Evolutionary conservation across 352 stramenopile species (phyloP).

Genomic region (Phytophthora podocarpi): DNA sequence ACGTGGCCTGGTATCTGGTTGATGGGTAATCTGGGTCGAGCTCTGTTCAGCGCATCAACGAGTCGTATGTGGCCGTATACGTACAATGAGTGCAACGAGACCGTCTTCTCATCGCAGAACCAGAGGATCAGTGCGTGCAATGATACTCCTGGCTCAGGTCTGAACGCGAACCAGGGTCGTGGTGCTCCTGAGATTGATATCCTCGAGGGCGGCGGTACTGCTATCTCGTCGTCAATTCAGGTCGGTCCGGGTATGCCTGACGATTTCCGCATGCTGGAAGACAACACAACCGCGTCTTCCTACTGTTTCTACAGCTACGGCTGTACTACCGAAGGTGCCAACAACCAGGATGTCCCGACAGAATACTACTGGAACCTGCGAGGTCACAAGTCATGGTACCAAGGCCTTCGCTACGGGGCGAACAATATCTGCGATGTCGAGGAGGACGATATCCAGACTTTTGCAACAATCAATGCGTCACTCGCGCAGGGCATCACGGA

Average conservation of each 20-base stretch:
- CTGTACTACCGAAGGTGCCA: constrained; percentile 54
- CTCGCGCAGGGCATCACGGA: constrained; percentile 50
- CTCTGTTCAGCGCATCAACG: constrained; percentile 94
- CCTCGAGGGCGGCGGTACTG: constrained; percentile 85
- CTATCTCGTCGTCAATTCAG: constrained; percentile 92
- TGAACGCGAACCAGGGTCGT: constrained; percentile 90
- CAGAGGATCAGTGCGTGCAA: constrained; percentile 92
- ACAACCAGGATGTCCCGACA: constrained; percentile 45
- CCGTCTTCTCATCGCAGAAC: constrained; percentile 60
- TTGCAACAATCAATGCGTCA: constrained; percentile 39
- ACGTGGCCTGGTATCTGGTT: constrained; percentile 97
- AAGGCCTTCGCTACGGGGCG: constrained; percentile 55
- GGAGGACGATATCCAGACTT: constrained; percentile 38
- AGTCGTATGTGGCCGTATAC: constrained; percentile 96
- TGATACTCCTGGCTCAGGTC: constrained; percentile 85
- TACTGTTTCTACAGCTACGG: constrained; percentile 49
- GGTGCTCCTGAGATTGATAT: constrained; percentile 97
- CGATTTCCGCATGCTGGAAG: constrained; percentile 47
- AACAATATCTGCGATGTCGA: constrained; percentile 61
- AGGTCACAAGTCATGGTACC: constrained; percentile 70
- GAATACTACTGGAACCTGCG: constrained; percentile 45
- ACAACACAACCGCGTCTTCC: constrained; percentile 11
- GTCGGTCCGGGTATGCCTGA: constrained; percentile 73
- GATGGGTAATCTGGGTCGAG: constrained; percentile 95
- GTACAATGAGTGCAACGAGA: constrained; percentile 92